Evolutionary conservation across 1,139 yeast species (phyloP), one percentile per base, ranked within the genome.

Genomic region (Candida frijolesensis): DNA sequence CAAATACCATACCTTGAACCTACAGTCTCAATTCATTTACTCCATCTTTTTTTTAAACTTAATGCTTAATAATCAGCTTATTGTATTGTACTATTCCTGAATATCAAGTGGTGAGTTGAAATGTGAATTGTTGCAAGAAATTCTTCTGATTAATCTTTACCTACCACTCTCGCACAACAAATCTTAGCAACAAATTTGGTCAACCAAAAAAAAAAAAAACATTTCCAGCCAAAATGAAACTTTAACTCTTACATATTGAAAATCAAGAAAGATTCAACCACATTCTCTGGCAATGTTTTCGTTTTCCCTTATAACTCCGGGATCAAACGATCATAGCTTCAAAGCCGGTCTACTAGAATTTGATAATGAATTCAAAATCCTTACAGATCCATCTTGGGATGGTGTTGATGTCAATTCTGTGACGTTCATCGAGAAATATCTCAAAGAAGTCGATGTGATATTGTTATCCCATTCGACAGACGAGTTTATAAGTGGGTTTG

Each of bases 401-500:
- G 87, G 89, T 3, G 60, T 60, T 44, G 54, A 64, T 57, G 58
- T 72, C 61, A 57, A 78, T 59, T 70, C 67, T 64, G 62, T 66
- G 55, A 27, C 75, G 61, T 70, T 73, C 77, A 67, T 83, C 74
- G 68, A 70, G 65, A 47, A 65, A 68, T 56, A 75, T 70, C 51
- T 76, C 45, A 72, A 80, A 18, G 78, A 80, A 37, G 77, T 87
- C 5, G 90, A 89, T 60, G 69, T 87, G 32, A 80, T 94, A 2
- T 65, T 94, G 5, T 70, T 94, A 16, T 91, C 98, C 1, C 99
- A 94, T 62, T 86, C 97, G 1, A 87, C 96, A 0, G 76, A 86
- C 1, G 85, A 87, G 47, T 92, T 85, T 62, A 61, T 90, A 3
- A 95, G 97, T 42, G 96, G 97, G 0, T 91, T 80, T 62, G 84